A percentile compares a stretch with the other conserved stretches of the same genome.
These are phyloP conservation scores for Aaosphaeria arxii DNA, from an alignment of 2,329 filamentous ascomycete genomes.

Conservation along the genomic window DNA sequence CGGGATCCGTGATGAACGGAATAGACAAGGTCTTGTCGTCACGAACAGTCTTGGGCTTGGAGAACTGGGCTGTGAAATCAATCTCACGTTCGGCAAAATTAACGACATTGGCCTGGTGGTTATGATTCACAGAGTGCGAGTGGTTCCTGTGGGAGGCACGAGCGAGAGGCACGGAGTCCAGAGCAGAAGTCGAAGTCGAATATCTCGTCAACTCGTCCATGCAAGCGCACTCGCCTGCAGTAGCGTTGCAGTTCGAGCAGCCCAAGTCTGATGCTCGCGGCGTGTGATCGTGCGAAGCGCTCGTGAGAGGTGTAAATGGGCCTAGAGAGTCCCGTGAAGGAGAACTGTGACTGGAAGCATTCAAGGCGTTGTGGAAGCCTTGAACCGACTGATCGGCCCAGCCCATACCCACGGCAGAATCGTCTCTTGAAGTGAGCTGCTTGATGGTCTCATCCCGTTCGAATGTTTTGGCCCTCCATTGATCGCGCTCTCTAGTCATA, in stretches of 20 bases:
- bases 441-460: not conserved
- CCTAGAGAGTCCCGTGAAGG: slow-evolving; percentile 9
- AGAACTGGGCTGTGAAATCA: slow-evolving; percentile 31
- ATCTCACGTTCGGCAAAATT: slow-evolving; percentile 4
- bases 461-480: slow-evolving; percentile 8
- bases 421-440: not conserved
- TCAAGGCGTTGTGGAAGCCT: slow-evolving; percentile 1
- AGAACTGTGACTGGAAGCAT: slow-evolving; percentile 11
- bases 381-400: not conserved
- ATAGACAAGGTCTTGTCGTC: slow-evolving; percentile 15
- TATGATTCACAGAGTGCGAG: not conserved
- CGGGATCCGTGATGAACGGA: slow-evolving; percentile 14
- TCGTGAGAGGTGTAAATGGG: slow-evolving; percentile 5
- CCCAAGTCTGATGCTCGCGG: slow-evolving; percentile 13
- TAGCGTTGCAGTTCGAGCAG: slow-evolving; percentile 25
- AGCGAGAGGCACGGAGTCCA: no score
- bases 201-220: slow-evolving; percentile 22
- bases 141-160: not conserved
- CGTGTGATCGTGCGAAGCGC: slow-evolving; percentile 2
- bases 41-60: slow-evolving; percentile 4
- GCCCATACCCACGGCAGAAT: not conserved
- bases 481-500: slow-evolving; percentile 4
- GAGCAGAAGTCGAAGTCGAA: not conserved
- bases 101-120: not conserved
- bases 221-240: slow-evolving; percentile 29